Evolutionary conservation across 2,329 filamentous ascomycete genomes (phyloP).

Genomic region (Cercospora sojina): DNA sequence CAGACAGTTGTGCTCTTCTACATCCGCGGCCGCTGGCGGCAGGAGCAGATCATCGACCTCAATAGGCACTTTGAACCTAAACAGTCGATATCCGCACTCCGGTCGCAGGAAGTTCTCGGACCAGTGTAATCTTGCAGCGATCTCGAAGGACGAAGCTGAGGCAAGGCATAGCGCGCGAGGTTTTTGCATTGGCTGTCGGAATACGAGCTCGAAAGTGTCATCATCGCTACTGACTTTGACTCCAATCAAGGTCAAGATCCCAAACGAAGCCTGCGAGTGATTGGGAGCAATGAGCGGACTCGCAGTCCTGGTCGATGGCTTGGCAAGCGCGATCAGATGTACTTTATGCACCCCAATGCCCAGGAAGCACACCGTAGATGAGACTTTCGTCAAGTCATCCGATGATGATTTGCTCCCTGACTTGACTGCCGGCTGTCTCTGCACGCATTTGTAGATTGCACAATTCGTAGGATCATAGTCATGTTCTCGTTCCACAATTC

Average conservation of each 20-base stretch:
- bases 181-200: conserved; percentile 56
- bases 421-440: conserved; percentile 58
- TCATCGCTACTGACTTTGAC: conserved; percentile 61
- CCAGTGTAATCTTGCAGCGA: conserved; percentile 61
- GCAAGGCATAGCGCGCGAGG: conserved; percentile 60
- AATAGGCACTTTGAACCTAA: conserved; percentile 60
- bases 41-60: conserved; percentile 54
- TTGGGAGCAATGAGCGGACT: conserved; percentile 54
- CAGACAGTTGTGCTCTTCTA: conserved; percentile 61
- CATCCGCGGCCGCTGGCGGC: conserved; percentile 50
- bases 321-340: conserved; percentile 33
- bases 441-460: conserved; percentile 67
- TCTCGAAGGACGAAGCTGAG: conserved; percentile 63
- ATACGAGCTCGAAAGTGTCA: conserved; percentile 66
- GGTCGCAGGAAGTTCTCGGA: conserved; percentile 64
- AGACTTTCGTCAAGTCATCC: conserved; percentile 65
- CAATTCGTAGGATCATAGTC: conserved; percentile 69
- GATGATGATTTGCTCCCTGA: conserved; percentile 57
- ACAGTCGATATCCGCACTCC: conserved; percentile 63
- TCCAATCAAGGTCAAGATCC: conserved; percentile 61
- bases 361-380: conserved; percentile 65
- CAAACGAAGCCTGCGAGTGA: conserved; percentile 56
- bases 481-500: conserved; percentile 62
- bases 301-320: conserved; percentile 45
- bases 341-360: conserved; percentile 68